Percentiles rank a stretch among this genome's conserved stretches.
Evolutionary conservation across 2,329 filamentous ascomycete genomes (phyloP).

Genomic region (Thermothelomyces thermophilus): DNA sequence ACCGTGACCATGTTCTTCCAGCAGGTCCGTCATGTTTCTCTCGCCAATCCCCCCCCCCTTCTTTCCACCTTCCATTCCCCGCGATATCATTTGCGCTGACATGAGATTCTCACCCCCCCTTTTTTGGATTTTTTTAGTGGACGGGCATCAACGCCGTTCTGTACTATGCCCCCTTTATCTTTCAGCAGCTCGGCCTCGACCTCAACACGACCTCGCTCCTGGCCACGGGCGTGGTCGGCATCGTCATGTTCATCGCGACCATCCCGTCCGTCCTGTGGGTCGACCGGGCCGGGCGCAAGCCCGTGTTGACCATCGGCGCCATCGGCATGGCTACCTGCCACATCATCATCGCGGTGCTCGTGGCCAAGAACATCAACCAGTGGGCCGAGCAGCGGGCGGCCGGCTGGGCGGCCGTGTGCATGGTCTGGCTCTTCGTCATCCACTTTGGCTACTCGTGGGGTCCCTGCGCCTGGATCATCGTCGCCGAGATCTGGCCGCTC

Average conservation of each 20-base stretch:
- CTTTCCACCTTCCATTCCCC: too few species aligned
- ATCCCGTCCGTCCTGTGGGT: conserved; percentile 61
- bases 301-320: conserved; percentile 56
- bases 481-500: conserved; percentile 69
- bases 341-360: conserved; percentile 64
- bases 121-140: conserved; percentile 33
- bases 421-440: conserved; percentile 70
- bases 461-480: conserved; percentile 66
- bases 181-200: conserved; percentile 56
- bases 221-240: conserved; percentile 65
- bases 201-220: conserved; percentile 49
- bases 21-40: conserved; percentile 33
- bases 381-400: conserved; percentile 53
- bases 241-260: conserved; percentile 62
- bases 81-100: too few species aligned
- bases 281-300: conserved; percentile 57
- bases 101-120: too few species aligned
- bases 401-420: conserved; percentile 61
- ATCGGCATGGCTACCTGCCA: conserved; percentile 65
- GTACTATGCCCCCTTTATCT: conserved; percentile 67
- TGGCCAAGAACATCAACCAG: conserved; percentile 54
- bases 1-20: conserved; percentile 58
- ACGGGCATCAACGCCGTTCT: conserved; percentile 52
- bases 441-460: conserved; percentile 74
- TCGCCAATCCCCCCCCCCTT: background rate